Evolutionary conservation across 2,329 filamentous ascomycete genomes (phyloP).

Genomic region (Neofusicoccum kwambonambiense): DNA sequence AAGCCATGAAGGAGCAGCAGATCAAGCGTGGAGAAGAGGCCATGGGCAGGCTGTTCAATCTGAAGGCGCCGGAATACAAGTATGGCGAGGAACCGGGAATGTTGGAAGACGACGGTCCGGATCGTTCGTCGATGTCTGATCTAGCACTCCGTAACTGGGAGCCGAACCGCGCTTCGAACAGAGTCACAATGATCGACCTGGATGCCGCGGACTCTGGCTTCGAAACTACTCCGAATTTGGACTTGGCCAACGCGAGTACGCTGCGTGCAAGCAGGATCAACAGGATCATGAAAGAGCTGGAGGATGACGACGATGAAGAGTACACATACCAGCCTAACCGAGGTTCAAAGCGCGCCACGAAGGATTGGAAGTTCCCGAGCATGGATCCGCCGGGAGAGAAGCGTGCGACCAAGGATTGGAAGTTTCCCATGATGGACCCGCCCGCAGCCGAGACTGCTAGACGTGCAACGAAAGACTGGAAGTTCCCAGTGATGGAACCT

Average conservation of each 20-base stretch:
- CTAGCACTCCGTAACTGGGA: slow-evolving; percentile 51
- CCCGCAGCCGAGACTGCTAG: slow-evolving; percentile 23
- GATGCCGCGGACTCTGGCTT: slow-evolving; percentile 49
- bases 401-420: slow-evolving; percentile 54
- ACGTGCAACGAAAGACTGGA: slow-evolving; percentile 47
- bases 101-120: slow-evolving; percentile 20
- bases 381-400: slow-evolving; percentile 32
- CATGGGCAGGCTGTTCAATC: slow-evolving; percentile 59
- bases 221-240: slow-evolving; percentile 36
- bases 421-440: slow-evolving; percentile 47
- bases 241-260: slow-evolving; percentile 52
- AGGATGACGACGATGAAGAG: slow-evolving; percentile 41
- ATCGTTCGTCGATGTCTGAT: slow-evolving; percentile 36
- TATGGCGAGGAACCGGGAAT: slow-evolving; percentile 42
- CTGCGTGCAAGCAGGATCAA: slow-evolving; percentile 56
- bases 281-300: slow-evolving; percentile 44
- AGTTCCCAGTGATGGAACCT: slow-evolving; percentile 38
- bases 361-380: slow-evolving; percentile 57
- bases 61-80: slow-evolving; percentile 55
- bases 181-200: slow-evolving; percentile 57
- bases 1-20: slow-evolving; percentile 56
- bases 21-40: slow-evolving; percentile 57
- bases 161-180: slow-evolving; percentile 40
- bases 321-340: slow-evolving; percentile 22
- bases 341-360: slow-evolving; percentile 41